Evolutionary conservation across 2,329 filamentous ascomycete genomes (phyloP), one percentile per base, ranked within the genome.

Genomic region (Paraphoma chrysanthemicola): DNA sequence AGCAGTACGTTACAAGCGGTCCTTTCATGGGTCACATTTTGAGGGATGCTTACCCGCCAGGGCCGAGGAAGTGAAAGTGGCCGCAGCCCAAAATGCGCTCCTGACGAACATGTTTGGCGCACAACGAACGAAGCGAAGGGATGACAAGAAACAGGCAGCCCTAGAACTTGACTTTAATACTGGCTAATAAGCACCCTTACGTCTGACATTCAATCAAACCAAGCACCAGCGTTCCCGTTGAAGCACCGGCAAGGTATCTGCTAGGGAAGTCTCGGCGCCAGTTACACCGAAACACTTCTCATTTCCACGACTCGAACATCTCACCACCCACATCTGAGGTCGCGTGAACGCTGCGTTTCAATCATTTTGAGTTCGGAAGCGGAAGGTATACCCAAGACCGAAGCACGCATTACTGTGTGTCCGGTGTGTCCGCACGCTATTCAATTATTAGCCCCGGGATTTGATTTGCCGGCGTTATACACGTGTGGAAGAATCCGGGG

Each of bases 51-150:
- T 55, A 61, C 58, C 58, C 12, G 74, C 75, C 18, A 71, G 54
- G 11, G 64, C 66, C 23, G 70, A 63, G 39, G 68, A 60, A 28
- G 66, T 63, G 49, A 73, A 64, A 45, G 69, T 63, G 51, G 64
- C 62, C 30, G 63, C 59, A 54, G 71, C 68, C 59, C 74, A 44
- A 28, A 72, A 48, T 16, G 54, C 57, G 33, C 57, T 62, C 52
- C 62, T 66, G 44, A 70, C 56, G 44, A 73, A 66, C 72, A 74
- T 74, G 23, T 23, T 17, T 53, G 45, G 48, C 45, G 9, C 6
- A 42, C n/a, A 49, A 48, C 31, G 12, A 43, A 55, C 14, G 17
- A 41, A 58, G 28, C 9, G 11, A 58, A 54, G 11, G 23, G 18
- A 38, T 16, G 31, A 52, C 41, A 30, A 46, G 30, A 38, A 44